These are phyloP conservation scores for Aspergillus pseudoglaucus DNA, from an alignment of 2,329 filamentous ascomycete genomes.

Conservation along the genomic window DNA sequence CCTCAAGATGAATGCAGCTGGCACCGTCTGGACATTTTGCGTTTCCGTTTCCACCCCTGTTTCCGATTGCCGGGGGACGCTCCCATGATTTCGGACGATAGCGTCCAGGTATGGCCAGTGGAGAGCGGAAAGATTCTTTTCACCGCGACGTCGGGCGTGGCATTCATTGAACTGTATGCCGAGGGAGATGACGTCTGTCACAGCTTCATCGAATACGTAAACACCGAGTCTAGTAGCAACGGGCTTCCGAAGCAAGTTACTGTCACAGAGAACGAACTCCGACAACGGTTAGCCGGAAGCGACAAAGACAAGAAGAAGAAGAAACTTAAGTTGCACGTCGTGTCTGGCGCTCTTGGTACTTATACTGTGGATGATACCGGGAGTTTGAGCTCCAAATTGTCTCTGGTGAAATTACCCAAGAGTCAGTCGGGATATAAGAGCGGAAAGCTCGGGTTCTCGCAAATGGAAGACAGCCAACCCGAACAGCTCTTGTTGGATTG, in stretches of 20 bases:
- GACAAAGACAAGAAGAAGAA: conserved; percentile 62
- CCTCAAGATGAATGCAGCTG: conserved; percentile 80
- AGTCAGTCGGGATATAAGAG: conserved; percentile 70
- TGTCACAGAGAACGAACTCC: conserved; percentile 68
- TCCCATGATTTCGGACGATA: conserved; percentile 58
- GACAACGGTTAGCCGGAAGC: conserved; percentile 60
- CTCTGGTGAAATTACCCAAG: conserved; percentile 67
- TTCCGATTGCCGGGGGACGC: conserved; percentile 77
- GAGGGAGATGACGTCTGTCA: conserved; percentile 77
- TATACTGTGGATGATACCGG: conserved; percentile 72
- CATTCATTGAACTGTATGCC: conserved; percentile 74
- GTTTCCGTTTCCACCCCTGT: conserved; percentile 84
- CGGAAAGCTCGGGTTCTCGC: conserved; percentile 64
- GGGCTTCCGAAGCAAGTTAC: conserved; percentile 63
- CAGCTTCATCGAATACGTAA: conserved; percentile 72
- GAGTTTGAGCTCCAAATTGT: conserved; percentile 63
- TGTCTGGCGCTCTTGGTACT: conserved; percentile 67
- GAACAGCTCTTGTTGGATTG: conserved; percentile 71
- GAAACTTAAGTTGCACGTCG: conserved; percentile 62
- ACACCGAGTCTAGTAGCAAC: conserved; percentile 52
- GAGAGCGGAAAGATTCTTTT: conserved; percentile 70
- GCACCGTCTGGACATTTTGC: conserved; percentile 83
- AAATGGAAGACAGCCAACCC: conserved; percentile 62
- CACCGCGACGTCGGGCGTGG: conserved; percentile 72
- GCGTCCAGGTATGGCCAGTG: conserved; percentile 78